phyloP scores from a whole-genome alignment of 192 early-diverging fungal species.

The Martensiomyces pterosporus region DNA sequence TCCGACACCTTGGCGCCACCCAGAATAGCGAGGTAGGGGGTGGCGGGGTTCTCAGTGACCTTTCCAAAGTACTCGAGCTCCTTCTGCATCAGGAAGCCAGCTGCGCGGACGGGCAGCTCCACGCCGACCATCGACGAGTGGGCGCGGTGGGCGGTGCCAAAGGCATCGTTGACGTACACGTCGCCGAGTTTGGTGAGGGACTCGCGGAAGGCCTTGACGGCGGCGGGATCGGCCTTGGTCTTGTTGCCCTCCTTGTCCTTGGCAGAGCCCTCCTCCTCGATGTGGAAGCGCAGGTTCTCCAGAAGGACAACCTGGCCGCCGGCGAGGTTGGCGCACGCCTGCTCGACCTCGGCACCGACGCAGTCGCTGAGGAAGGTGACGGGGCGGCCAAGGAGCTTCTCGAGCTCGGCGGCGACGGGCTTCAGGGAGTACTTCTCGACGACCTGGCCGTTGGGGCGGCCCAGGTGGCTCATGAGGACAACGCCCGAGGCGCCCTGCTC shows the following conservation, averaged over 20 bases:
- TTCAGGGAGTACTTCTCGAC: slow-evolving; percentile 87
- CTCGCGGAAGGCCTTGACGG: slow-evolving; percentile 81
- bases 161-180: slow-evolving; percentile 97
- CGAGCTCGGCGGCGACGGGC: slow-evolving; percentile 84
- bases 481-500: slow-evolving; percentile 83
- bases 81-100: slow-evolving; percentile 98
- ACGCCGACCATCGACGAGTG: slow-evolving; percentile 98
- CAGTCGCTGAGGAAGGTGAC: slow-evolving; percentile 94
- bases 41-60: slow-evolving; percentile 87
- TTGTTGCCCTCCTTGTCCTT: slow-evolving; percentile 90
- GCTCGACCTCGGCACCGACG: slow-evolving; percentile 85
- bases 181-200: slow-evolving; percentile 92
- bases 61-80: slow-evolving; percentile 99
- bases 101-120: slow-evolving; percentile 80
- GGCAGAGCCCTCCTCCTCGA: slow-evolving; percentile 93
- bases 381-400: slow-evolving; percentile 67
- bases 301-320: slow-evolving; percentile 83
- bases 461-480: slow-evolving; percentile 95
- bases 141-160: slow-evolving; percentile 98
- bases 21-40: slow-evolving; percentile 94
- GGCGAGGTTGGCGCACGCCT: slow-evolving; percentile 62
- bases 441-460: slow-evolving; percentile 90
- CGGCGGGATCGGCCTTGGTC: slow-evolving; percentile 80
- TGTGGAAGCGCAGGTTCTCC: slow-evolving; percentile 98
- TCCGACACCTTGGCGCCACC: slow-evolving; percentile 98